Evolutionary conservation across 2,329 filamentous ascomycete species (phyloP), one percentile per base, ranked within the genome.

Genomic region (Cladorrhinum sp.): DNA sequence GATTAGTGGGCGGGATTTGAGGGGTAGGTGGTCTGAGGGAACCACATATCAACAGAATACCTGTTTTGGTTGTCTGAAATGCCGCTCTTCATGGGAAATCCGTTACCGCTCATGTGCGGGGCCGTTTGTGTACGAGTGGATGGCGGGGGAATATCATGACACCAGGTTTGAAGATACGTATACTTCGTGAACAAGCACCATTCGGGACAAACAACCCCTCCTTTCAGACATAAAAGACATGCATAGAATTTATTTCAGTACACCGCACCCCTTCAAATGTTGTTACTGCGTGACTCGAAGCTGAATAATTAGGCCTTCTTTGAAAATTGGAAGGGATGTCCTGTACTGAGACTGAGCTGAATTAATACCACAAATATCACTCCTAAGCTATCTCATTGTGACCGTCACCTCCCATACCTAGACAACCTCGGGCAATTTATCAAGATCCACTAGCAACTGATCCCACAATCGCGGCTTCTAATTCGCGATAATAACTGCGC

Each of bases 401-500:
- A n/a, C n/a, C n/a, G n/a, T n/a, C n/a, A n/a, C n/a, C n/a, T n/a
- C n/a, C n/a, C n/a, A n/a, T n/a, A n/a, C n/a, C n/a, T n/a, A n/a
- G n/a, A n/a, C n/a, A n/a, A n/a, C n/a, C n/a, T n/a, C n/a, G n/a
- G 26, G 9, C 26, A 28, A 28, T 9, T 28, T 28, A 9, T 28
- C 26, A 28, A 28, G 26, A 36, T 36, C 33, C 2, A 9, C 9
- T 12, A 12, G 33, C 33, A 10, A 36, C 4, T 30, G 26, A 30
- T 30, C 26, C 10, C 26, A 30, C 26, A 30, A 30, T 10, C 4
- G 26, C 26, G 5, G 5, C 4, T 30, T 42, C 16, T 77, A 87
- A 68, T 84, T 83, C 28, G 96, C 86, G 69, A 96, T 87, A 68
- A 99, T 78, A 52, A 91, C 93, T n/a, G 93, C 92, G 64, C 91